Conservation (phyloP, 179 eudicot species). For the Corrigiola litoralis region DNA sequence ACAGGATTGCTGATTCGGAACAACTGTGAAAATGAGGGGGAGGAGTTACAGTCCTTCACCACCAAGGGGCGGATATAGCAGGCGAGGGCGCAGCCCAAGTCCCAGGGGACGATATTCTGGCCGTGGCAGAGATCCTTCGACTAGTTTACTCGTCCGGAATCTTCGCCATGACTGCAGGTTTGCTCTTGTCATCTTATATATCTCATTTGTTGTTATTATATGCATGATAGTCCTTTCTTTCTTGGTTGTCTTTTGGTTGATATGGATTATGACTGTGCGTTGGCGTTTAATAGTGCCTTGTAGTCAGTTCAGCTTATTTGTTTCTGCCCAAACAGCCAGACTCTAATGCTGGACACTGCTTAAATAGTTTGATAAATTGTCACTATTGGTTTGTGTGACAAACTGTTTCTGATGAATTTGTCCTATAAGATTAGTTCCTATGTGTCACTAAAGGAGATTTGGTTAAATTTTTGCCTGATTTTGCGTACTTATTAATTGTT, state of each 20-base stretch:
- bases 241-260: background rate
- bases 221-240: background rate
- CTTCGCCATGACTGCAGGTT: constrained; percentile 88
- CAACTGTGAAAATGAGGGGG: constrained; percentile 54
- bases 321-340: no score
- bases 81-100: constrained; percentile 69
- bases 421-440: background rate
- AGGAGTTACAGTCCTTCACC: constrained; percentile 92
- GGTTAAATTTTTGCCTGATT: background rate
- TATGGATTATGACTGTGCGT: background rate
- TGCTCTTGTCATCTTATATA: background rate
- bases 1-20: no score
- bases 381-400: no score
- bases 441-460: background rate
- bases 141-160: constrained; percentile 86
- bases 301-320: no score
- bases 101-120: constrained; percentile 64
- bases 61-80: constrained; percentile 60
- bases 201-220: background rate
- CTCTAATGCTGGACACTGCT: no score
- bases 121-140: constrained; percentile 65
- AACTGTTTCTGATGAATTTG: no score
- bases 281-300: no score
- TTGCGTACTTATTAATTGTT: background rate
- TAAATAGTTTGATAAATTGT: no score